Conservation (phyloP, 108 stramenopile species). For the Cyclotella distinguenda region DNA sequence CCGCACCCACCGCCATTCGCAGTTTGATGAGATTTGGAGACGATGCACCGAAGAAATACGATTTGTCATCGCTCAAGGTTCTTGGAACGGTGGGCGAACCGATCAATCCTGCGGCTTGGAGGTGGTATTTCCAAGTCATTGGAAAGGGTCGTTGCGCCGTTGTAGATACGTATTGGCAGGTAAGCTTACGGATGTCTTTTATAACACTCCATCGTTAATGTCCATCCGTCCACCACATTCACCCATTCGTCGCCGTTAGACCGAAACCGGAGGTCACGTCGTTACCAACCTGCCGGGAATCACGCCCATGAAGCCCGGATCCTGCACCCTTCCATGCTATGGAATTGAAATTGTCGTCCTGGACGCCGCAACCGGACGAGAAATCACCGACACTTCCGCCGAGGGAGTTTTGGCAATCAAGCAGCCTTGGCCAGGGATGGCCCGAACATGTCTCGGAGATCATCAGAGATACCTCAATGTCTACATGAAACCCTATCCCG, state of each 20-base stretch:
- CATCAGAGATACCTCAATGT: constrained; percentile 92
- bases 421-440: constrained; percentile 95
- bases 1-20: constrained; percentile 97
- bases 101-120: constrained; percentile 99
- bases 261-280: constrained; percentile 97
- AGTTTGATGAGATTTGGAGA: constrained; percentile 93
- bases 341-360: constrained; percentile 94
- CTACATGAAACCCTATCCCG: constrained; percentile 93
- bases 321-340: constrained; percentile 91
- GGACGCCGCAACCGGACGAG: constrained; percentile 78
- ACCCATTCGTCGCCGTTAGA: too few relatives aligned
- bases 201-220: not conserved
- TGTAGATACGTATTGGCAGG: constrained; percentile 98
- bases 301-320: constrained; percentile 95
- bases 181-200: too few relatives aligned
- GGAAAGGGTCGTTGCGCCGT: constrained; percentile 86
- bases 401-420: constrained; percentile 93
- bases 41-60: constrained; percentile 80
- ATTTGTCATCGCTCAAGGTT: constrained; percentile 81
- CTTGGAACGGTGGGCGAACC: constrained; percentile 98
- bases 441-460: constrained; percentile 92
- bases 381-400: constrained; percentile 53
- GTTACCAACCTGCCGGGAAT: constrained; percentile 93
- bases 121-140: constrained; percentile 96
- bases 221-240: not conserved